Conservation (phyloP, 805 yeast genomes). For the Debaryomyces tyrocola region DNA sequence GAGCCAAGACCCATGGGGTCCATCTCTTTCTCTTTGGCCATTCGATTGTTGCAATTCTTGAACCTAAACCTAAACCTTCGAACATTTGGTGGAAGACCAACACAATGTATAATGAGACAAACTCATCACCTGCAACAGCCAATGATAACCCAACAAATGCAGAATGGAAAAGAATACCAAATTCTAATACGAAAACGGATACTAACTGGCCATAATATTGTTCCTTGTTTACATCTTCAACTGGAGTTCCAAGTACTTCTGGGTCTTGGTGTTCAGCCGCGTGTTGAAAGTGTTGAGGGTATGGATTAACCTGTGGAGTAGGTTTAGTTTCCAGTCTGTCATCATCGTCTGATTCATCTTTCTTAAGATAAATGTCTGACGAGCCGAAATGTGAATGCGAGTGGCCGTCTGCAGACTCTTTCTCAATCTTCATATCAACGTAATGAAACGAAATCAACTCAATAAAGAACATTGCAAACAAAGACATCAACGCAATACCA, state of each 20-base stretch:
- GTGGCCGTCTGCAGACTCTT: conserved; percentile 23
- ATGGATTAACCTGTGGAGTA: conserved; percentile 9
- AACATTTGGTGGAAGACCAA: conserved; percentile 74
- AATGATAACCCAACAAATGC: conserved; percentile 77
- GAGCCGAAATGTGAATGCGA: conserved; percentile 60
- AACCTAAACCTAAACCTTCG: conserved; percentile 84
- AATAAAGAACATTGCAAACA: conserved; percentile 28
- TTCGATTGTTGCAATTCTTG: conserved; percentile 49
- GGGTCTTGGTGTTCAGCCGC: conserved; percentile 47
- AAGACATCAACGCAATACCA: conserved; percentile 32
- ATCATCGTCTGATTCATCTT: conserved; percentile 16
- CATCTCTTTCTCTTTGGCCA: conserved; percentile 39
- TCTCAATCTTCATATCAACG: conserved; percentile 3
- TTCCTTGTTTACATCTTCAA: conserved; percentile 37
- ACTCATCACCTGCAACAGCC: conserved; percentile 78
- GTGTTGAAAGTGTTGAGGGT: conserved; percentile 45
- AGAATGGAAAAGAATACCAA: conserved; percentile 82
- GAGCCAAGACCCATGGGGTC: conserved; percentile 61
- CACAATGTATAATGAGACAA: conserved; percentile 70
- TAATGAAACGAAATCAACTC: conserved; percentile 22
- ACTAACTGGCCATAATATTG: conserved; percentile 56
- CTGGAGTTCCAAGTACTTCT: conserved; percentile 38
- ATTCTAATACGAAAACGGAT: conserved; percentile 55
- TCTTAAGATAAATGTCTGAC: conserved; percentile 27
- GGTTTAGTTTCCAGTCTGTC: not conserved